phyloP scores from a whole-genome alignment of 163 green algal species.

The Picocystis sp. region DNA sequence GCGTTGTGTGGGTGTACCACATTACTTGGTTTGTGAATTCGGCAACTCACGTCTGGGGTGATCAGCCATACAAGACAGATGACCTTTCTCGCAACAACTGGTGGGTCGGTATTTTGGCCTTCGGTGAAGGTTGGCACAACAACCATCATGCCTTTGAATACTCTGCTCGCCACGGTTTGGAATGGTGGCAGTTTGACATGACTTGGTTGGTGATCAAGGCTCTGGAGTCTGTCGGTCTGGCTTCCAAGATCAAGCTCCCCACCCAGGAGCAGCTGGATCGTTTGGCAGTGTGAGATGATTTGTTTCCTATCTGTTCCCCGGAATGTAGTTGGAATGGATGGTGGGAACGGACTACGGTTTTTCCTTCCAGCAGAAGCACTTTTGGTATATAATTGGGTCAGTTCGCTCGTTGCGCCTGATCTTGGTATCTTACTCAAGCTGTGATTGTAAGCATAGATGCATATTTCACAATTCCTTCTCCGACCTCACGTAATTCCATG shows the following conservation, averaged over 20 bases:
- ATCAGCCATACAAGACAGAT: slow-evolving; percentile 28
- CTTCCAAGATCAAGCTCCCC: slow-evolving; percentile 81
- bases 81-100: slow-evolving; percentile 23
- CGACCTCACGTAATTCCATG: no score
- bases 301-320: no score
- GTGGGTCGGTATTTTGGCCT: slow-evolving; percentile 85
- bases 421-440: no score
- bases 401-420: no score
- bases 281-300: slow-evolving; percentile 14
- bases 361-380: no score
- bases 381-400: no score
- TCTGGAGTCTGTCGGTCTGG: slow-evolving; percentile 72
- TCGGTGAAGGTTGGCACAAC: slow-evolving; percentile 93
- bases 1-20: slow-evolving; percentile 90
- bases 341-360: no score
- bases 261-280: slow-evolving; percentile 50
- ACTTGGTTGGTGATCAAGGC: slow-evolving; percentile 71
- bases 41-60: slow-evolving; percentile 79
- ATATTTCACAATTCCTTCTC: no score
- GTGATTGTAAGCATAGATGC: no score
- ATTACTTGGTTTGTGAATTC: slow-evolving; percentile 99
- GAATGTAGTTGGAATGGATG: no score
- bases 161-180: slow-evolving; percentile 76
- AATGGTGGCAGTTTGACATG: slow-evolving; percentile 85
- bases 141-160: slow-evolving; percentile 97